These are phyloP conservation scores for Pharus latifolius DNA, from an alignment of 176 grass and related monocot species.

Conservation along the genomic window DNA sequence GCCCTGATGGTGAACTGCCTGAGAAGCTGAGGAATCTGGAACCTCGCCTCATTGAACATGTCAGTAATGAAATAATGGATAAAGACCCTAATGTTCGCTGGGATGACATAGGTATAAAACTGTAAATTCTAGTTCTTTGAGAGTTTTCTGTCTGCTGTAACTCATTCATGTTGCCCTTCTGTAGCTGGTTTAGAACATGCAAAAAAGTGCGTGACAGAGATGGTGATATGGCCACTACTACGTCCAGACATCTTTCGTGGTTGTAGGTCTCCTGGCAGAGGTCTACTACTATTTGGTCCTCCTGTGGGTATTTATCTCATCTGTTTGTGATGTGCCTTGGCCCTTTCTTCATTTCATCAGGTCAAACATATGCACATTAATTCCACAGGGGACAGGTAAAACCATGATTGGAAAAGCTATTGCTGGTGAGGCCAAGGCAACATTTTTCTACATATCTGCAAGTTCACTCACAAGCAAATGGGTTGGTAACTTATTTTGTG, in stretches of 20 bases:
- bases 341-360: background rate
- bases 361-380: background rate
- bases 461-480: conserved; percentile 99
- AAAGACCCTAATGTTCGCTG: conserved; percentile 94
- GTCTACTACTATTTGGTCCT: conserved; percentile 91
- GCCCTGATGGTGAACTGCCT: conserved; percentile 82
- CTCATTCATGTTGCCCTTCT: conserved; percentile 29
- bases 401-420: conserved; percentile 99
- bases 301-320: conserved; percentile 58
- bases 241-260: conserved; percentile 90
- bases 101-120: conserved; percentile 81
- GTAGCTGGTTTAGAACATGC: conserved; percentile 94
- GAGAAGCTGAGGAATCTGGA: conserved; percentile 94
- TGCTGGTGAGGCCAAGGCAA: conserved; percentile 97
- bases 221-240: conserved; percentile 91
- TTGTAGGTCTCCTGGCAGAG: conserved; percentile 92
- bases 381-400: conserved; percentile 82
- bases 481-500: conserved; percentile 38
- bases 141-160: conserved; percentile 1
- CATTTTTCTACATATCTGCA: conserved; percentile 98
- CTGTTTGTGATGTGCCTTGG: background rate
- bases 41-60: conserved; percentile 88
- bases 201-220: conserved; percentile 98
- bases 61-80: conserved; percentile 99
- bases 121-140: background rate